Percentiles rank a stretch among this genome's conserved stretches.
phyloP scores from a whole-genome alignment of 192 early-diverging fungal genomes.

The Podila clonocystis region DNA sequence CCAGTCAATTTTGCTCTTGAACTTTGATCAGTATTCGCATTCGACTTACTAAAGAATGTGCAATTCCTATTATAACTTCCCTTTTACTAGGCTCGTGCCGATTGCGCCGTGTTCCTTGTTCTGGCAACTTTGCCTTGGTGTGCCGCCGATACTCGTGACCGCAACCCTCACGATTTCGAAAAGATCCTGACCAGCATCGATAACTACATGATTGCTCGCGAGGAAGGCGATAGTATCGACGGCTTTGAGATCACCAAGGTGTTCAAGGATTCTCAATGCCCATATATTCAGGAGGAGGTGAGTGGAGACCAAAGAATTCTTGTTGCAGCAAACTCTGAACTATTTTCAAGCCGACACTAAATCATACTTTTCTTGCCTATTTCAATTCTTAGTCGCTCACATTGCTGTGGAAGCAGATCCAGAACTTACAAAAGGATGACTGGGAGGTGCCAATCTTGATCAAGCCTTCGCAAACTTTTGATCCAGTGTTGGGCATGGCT shows the following conservation, averaged over 20 bases:
- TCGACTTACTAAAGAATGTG: not conserved
- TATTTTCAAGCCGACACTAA: not conserved
- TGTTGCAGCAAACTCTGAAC: not conserved
- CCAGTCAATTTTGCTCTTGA: not conserved
- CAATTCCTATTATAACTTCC: not conserved
- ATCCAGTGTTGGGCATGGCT: conserved; percentile 55
- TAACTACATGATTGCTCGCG: conserved; percentile 59
- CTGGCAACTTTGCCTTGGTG: conserved; percentile 82
- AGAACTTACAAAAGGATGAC: conserved; percentile 53
- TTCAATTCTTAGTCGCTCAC: conserved; percentile 26
- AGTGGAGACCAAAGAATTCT: not conserved
- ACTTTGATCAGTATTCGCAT: too few species aligned
- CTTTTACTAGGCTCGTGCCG: conserved; percentile 55
- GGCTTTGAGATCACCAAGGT: conserved; percentile 48
- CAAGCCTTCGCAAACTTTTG: conserved; percentile 60
- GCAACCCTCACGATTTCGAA: conserved; percentile 59
- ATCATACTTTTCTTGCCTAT: not conserved
- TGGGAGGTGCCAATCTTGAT: conserved; percentile 61
- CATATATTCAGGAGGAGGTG: conserved; percentile 49
- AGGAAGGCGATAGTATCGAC: conserved; percentile 38
- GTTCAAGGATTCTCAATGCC: conserved; percentile 44
- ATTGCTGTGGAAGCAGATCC: conserved; percentile 56
- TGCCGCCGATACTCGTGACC: conserved; percentile 59
- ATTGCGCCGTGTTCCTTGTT: conserved; percentile 79
- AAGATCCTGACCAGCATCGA: conserved; percentile 57